Evolutionary conservation across 169 alveolate genomes (phyloP).

Genomic region (Cryptosporidium parvum): DNA sequence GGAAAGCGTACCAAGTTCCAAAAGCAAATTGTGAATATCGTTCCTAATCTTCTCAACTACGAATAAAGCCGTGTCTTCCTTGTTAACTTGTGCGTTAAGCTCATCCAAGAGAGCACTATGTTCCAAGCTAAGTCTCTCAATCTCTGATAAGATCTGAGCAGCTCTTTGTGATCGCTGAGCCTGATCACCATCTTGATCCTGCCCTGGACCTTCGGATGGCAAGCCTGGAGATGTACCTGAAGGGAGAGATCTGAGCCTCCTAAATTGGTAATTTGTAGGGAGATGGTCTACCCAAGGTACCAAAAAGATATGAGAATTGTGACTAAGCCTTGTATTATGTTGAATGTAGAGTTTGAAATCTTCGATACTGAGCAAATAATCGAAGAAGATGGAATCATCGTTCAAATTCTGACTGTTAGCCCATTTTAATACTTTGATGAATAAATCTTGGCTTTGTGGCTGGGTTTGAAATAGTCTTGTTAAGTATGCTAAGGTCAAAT

Average conservation of each 20-base stretch:
- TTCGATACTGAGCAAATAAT: background rate
- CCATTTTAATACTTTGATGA: constrained; percentile 9
- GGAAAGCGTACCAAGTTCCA: constrained; percentile 23
- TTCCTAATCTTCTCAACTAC: constrained; percentile 5
- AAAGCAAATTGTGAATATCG: constrained; percentile 18
- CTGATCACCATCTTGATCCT: constrained; percentile 4
- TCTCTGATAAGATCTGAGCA: constrained; percentile 27
- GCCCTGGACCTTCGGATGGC: constrained; percentile 13
- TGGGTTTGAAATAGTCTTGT: background rate
- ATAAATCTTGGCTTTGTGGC: background rate
- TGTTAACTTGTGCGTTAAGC: background rate
- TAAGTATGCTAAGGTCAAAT: constrained; percentile 17
- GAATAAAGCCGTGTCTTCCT: constrained; percentile 10
- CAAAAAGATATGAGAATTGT: background rate
- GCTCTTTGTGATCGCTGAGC: background rate
- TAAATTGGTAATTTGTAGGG: constrained; percentile 15
- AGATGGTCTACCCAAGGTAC: constrained; percentile 64
- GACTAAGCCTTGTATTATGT: background rate
- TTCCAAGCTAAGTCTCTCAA: constrained; percentile 40
- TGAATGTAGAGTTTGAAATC: constrained; percentile 1
- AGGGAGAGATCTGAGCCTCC: constrained; percentile 35
- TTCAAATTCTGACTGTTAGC: background rate
- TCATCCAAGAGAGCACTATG: constrained; percentile 2
- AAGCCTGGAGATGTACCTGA: constrained; percentile 1
- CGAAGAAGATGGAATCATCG: constrained; percentile 7